Evolutionary conservation across 2,329 filamentous ascomycete genomes (phyloP).

Genomic region (Colletotrichum falcatum): DNA sequence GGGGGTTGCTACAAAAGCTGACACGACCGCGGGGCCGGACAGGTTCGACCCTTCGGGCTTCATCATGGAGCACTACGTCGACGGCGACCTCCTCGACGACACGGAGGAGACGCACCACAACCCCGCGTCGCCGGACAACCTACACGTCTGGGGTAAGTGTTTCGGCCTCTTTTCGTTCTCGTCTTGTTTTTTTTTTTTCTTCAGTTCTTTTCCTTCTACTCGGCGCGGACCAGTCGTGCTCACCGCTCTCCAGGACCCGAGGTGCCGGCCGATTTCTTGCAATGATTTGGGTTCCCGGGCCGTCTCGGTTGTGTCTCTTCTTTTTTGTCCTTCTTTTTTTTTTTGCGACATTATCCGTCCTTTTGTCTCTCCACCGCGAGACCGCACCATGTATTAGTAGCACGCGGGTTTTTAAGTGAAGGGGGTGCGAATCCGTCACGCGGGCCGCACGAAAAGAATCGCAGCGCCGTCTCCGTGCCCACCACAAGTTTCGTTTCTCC

Average conservation of each 20-base stretch:
- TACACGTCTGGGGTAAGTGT: slow-evolving; percentile 60
- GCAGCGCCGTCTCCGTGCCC: too few relatives aligned
- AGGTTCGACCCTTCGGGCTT: slow-evolving; percentile 72
- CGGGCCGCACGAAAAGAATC: not conserved
- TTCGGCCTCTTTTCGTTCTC: too few relatives aligned
- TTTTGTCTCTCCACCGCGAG: too few relatives aligned
- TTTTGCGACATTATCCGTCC: too few relatives aligned
- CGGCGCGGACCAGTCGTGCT: slow-evolving; percentile 1
- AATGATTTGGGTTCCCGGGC: slow-evolving; percentile 5
- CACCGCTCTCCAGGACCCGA: slow-evolving; percentile 38
- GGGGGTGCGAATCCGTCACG: too few relatives aligned
- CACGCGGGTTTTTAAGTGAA: too few relatives aligned
- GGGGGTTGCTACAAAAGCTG: slow-evolving; percentile 1
- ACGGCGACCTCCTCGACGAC: slow-evolving; percentile 73
- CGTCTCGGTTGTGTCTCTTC: too few relatives aligned
- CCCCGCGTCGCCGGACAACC: slow-evolving; percentile 54
- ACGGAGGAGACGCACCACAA: slow-evolving; percentile 60
- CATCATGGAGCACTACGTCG: slow-evolving; percentile 78
- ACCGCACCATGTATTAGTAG: too few relatives aligned
- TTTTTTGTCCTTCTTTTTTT: not conserved
- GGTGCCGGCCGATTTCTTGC: slow-evolving; percentile 39
- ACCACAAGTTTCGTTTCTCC: not conserved
- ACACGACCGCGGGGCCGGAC: not conserved
- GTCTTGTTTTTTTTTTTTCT: too few relatives aligned
- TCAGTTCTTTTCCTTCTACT: not conserved